phyloP scores from a whole-genome alignment of 2,329 filamentous ascomycete species.

The Talaromyces sp. region DNA sequence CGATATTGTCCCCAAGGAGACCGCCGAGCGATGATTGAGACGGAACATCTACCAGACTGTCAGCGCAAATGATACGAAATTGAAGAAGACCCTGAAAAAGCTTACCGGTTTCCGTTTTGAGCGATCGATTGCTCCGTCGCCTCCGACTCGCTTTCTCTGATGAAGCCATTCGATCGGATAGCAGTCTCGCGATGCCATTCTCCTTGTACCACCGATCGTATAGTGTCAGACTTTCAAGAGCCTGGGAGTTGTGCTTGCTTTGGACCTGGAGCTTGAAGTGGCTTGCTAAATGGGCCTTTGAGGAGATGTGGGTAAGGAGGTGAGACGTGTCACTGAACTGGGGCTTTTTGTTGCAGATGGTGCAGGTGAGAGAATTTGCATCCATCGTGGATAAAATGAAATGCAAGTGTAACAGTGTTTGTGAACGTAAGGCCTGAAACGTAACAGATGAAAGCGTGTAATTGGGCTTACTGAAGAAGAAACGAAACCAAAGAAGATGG shows the following conservation, averaged over 20 bases:
- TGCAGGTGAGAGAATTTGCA: slow-evolving; percentile 69
- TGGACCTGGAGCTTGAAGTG: slow-evolving; percentile 77
- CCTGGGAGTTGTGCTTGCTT: slow-evolving; percentile 63
- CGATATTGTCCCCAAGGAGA: slow-evolving; percentile 14
- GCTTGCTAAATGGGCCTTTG: slow-evolving; percentile 84
- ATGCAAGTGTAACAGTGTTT: neutral
- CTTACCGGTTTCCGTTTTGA: neutral
- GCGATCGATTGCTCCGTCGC: slow-evolving; percentile 26
- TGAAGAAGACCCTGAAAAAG: neutral
- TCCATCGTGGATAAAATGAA: slow-evolving; percentile 32
- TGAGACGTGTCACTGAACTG: slow-evolving; percentile 88
- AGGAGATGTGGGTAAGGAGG: slow-evolving; percentile 84
- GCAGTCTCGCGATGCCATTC: slow-evolving; percentile 66
- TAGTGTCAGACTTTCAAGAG: slow-evolving; percentile 58
- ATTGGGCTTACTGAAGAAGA: slow-evolving; percentile 9
- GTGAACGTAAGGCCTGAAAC: neutral
- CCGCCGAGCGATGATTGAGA: slow-evolving; percentile 1
- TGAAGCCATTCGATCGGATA: slow-evolving; percentile 75
- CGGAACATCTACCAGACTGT: neutral
- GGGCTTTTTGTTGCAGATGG: slow-evolving; percentile 74
- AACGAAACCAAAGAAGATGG: slow-evolving; percentile 26
- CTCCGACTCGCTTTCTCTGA: slow-evolving; percentile 70
- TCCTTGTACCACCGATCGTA: slow-evolving; percentile 77
- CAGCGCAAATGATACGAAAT: neutral
- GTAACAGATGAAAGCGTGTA: neutral